Evolutionary conservation across 345 rosid species (phyloP).

Genomic region (Eutrema heterophyllum): DNA sequence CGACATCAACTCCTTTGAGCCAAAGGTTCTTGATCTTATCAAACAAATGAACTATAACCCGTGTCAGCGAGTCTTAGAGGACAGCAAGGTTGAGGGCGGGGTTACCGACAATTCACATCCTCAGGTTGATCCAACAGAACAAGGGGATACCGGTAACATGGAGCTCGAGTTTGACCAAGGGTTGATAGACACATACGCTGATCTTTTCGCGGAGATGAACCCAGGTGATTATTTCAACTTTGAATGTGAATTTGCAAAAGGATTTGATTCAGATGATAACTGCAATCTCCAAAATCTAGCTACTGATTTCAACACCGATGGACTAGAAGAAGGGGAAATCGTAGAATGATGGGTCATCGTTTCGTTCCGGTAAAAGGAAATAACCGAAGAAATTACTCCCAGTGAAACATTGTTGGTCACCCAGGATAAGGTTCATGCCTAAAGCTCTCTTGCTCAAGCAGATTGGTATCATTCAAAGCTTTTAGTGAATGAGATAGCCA

Average conservation of each 20-base stretch:
- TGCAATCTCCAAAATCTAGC: conserved; percentile 21
- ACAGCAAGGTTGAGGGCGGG: conserved; percentile 19
- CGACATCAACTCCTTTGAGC: conserved; percentile 35
- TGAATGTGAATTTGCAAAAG: conserved; percentile 45
- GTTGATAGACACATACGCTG: conserved; percentile 58
- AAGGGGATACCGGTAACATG: conserved; percentile 25
- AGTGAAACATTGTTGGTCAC: not conserved
- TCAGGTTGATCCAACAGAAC: conserved; percentile 3
- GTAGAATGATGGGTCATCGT: conserved; percentile 29
- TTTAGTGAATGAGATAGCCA: not conserved
- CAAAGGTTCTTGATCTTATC: conserved; percentile 43
- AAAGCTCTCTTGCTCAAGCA: conserved; percentile 1
- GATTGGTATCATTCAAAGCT: not conserved
- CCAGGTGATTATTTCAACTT: conserved; percentile 70
- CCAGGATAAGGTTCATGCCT: not conserved
- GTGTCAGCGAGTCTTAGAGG: conserved; percentile 9
- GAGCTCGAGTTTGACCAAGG: conserved; percentile 66
- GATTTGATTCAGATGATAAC: conserved; percentile 31
- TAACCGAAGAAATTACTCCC: not conserved
- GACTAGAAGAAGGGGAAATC: conserved; percentile 88
- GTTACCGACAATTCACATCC: conserved; percentile 8
- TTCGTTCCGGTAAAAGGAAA: not conserved
- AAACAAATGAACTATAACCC: conserved; percentile 28
- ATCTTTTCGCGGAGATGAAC: conserved; percentile 57
- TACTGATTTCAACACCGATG: conserved; percentile 31